Conservation (phyloP, 352 stramenopile species). For the Phytopythium chamaehyphon region DNA sequence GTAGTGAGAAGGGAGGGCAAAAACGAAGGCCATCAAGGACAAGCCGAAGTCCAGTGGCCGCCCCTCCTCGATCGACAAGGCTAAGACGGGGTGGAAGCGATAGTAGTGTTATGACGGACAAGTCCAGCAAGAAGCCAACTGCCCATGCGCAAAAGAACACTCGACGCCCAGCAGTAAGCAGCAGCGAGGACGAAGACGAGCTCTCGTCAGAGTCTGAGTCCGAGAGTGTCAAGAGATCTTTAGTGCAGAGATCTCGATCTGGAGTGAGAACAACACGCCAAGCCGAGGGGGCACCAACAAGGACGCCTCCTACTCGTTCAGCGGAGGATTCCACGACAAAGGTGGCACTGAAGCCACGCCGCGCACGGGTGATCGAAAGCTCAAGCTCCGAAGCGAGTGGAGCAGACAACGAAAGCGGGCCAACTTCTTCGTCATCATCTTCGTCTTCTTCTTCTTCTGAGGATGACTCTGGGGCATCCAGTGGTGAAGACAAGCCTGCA, state of each 20-base stretch:
- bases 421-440: slow-evolving; percentile 4
- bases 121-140: slow-evolving; percentile 14
- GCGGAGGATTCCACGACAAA: neutral
- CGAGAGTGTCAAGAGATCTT: too few relatives aligned
- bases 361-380: slow-evolving; percentile 54
- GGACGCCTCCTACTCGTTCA: too few relatives aligned
- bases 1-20: slow-evolving; percentile 14
- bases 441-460: slow-evolving; percentile 30
- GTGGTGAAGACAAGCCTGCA: slow-evolving; percentile 13
- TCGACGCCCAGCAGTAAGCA: slow-evolving; percentile 17
- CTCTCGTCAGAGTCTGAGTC: neutral
- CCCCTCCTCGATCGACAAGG: slow-evolving; percentile 14
- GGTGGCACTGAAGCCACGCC: slow-evolving; percentile 17
- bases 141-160: neutral
- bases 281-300: too few relatives aligned
- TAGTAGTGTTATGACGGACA: too few relatives aligned
- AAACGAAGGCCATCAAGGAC: slow-evolving; percentile 16
- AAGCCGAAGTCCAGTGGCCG: slow-evolving; percentile 11
- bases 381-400: slow-evolving; percentile 59
- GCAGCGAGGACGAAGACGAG: slow-evolving; percentile 11
- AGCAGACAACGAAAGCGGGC: slow-evolving; percentile 17
- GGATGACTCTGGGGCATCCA: slow-evolving; percentile 29
- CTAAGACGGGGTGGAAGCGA: slow-evolving; percentile 5
- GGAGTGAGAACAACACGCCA: too few relatives aligned
- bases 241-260: too few relatives aligned